Conservation (phyloP, 179 eudicot genomes). For the Monotropa hypopitys region DNA sequence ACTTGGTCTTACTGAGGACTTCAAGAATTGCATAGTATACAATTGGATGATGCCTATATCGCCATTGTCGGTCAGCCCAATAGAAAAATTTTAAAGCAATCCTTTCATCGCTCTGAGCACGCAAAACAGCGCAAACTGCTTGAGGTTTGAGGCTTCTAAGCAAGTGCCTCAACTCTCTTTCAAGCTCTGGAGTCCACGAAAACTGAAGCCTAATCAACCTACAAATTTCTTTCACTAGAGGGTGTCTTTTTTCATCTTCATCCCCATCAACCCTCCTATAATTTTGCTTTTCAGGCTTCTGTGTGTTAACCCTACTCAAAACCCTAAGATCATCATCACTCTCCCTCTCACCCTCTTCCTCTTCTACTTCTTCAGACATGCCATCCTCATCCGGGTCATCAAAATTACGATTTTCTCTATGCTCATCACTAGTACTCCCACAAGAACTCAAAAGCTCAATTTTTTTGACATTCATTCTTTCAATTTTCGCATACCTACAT, state of each 20-base stretch:
- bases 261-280: constrained; percentile 26
- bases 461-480: constrained; percentile 11
- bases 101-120: constrained; percentile 48
- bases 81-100: constrained; percentile 59
- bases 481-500: constrained; percentile 9
- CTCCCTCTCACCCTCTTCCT: constrained; percentile 4
- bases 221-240: constrained; percentile 64
- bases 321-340: constrained; percentile 27
- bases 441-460: constrained; percentile 8
- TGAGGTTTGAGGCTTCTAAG: constrained; percentile 56
- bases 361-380: constrained; percentile 16
- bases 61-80: constrained; percentile 84
- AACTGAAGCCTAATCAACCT: constrained; percentile 40
- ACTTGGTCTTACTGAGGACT: constrained; percentile 58
- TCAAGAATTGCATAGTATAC: constrained; percentile 68
- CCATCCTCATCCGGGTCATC: constrained; percentile 10
- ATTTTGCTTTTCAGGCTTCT: constrained; percentile 13
- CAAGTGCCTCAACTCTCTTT: constrained; percentile 40
- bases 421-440: not conserved
- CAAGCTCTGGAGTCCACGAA: constrained; percentile 50
- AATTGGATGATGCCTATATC: constrained; percentile 53
- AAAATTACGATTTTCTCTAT: constrained; percentile 7
- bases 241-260: constrained; percentile 55
- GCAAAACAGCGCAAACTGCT: constrained; percentile 63
- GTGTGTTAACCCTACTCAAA: constrained; percentile 20